Evolutionary conservation across 768 basidiomycete species (phyloP).

Genomic region (Daedaleopsis sinensis): DNA sequence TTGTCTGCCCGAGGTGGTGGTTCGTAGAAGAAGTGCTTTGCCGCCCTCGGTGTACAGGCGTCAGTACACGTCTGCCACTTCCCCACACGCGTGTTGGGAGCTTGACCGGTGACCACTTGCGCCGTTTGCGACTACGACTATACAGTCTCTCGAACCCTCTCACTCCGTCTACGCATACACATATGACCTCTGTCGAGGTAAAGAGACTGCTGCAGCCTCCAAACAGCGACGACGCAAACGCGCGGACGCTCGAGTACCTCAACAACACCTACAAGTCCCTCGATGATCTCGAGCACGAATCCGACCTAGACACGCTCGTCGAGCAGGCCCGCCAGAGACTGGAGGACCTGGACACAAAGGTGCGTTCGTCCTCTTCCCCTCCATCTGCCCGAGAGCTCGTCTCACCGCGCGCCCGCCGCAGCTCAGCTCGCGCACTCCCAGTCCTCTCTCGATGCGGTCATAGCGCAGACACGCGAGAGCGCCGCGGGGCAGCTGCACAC

Average conservation of each 20-base stretch:
- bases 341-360: slow-evolving; percentile 30
- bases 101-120: too few species aligned
- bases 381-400: neutral
- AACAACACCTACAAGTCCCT: slow-evolving; percentile 51
- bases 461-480: slow-evolving; percentile 50
- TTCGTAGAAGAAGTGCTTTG: neutral
- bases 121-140: too few species aligned
- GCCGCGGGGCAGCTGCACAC: slow-evolving; percentile 56
- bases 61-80: neutral
- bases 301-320: slow-evolving; percentile 57
- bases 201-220: slow-evolving; percentile 53
- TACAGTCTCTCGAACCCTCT: too few species aligned
- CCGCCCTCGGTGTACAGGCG: neutral
- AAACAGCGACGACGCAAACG: slow-evolving; percentile 36
- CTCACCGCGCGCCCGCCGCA: slow-evolving; percentile 35
- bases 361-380: slow-evolving; percentile 23
- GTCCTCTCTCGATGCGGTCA: slow-evolving; percentile 46
- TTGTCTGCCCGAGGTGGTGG: neutral
- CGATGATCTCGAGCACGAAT: slow-evolving; percentile 29
- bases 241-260: slow-evolving; percentile 41
- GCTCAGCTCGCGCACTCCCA: slow-evolving; percentile 63
- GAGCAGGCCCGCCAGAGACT: slow-evolving; percentile 39
- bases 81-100: too few species aligned
- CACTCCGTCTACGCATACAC: neutral
- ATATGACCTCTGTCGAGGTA: slow-evolving; percentile 44